phyloP scores from a whole-genome alignment of 352 stramenopile species.

The Globisporangium splendens region DNA sequence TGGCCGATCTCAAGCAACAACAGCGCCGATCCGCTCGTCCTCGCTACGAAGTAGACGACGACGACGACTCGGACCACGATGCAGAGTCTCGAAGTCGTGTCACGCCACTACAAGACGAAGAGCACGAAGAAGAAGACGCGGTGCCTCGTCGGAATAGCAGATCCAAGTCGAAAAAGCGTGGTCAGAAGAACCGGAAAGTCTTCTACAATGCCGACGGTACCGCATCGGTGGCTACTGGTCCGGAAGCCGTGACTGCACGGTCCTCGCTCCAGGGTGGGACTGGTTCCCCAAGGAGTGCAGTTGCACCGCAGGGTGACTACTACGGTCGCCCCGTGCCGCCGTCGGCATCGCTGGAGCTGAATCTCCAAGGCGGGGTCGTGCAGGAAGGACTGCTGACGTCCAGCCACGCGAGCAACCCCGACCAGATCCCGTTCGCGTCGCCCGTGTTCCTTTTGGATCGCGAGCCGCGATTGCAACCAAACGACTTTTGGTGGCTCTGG shows the following conservation, averaged over 20 bases:
- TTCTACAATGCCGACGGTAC: conserved; percentile 45
- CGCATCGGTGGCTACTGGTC: conserved; percentile 10
- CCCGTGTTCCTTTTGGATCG: conserved; percentile 52
- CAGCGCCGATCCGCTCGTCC: conserved; percentile 11
- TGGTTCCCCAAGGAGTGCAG: not conserved
- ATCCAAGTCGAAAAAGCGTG: not conserved
- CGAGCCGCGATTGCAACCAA: conserved; percentile 13
- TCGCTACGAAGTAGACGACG: conserved; percentile 13
- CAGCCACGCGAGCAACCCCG: conserved; percentile 13
- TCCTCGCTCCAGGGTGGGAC: conserved; percentile 8
- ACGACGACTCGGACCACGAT: conserved; percentile 22
- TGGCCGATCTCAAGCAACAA: conserved; percentile 33
- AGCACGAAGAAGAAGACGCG: not conserved
- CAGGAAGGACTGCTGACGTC: conserved; percentile 12
- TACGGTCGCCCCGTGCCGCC: not conserved
- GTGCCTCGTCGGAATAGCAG: not conserved
- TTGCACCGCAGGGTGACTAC: conserved; percentile 5
- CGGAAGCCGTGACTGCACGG: not conserved
- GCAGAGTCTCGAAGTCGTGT: not conserved
- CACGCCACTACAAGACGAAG: not conserved
- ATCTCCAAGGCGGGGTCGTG: not conserved
- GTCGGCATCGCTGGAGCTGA: not conserved
- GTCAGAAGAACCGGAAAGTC: conserved; percentile 22
- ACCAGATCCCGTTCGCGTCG: conserved; percentile 55
- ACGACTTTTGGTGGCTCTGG: conserved; percentile 45